phyloP scores from a whole-genome alignment of 73 alveolate species.

The Paramecium primaurelia region DNA sequence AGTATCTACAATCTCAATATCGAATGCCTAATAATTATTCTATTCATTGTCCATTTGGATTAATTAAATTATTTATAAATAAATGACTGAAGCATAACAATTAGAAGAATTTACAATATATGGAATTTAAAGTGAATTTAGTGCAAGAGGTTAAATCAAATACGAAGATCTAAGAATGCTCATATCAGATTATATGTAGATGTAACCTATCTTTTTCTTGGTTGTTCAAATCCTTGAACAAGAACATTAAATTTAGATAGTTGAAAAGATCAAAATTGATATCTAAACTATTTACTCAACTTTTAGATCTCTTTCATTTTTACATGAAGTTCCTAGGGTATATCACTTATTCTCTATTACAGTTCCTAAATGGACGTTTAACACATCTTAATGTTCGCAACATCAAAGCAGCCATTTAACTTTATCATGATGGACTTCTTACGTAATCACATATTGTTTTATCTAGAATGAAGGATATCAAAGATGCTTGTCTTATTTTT shows the following conservation, averaged over 20 bases:
- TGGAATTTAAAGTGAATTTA: neutral
- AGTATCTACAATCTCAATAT: neutral
- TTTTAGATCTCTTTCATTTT: neutral
- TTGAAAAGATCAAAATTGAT: slow-evolving; percentile 15
- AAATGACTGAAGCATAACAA: slow-evolving; percentile 30
- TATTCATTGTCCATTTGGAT: neutral
- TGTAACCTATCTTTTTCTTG: slow-evolving; percentile 17
- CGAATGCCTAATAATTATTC: neutral
- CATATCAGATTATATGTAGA: slow-evolving; percentile 10
- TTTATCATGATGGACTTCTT: neutral
- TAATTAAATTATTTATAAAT: neutral
- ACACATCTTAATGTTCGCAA: neutral
- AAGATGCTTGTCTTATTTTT: slow-evolving; percentile 42
- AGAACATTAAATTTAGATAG: neutral
- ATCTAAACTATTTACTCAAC: neutral
- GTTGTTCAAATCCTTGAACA: neutral
- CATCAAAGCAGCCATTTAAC: neutral
- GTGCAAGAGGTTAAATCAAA: slow-evolving; percentile 34
- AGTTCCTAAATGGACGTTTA: slow-evolving; percentile 44
- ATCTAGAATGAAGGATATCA: slow-evolving; percentile 26
- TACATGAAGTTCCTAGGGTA: slow-evolving; percentile 42
- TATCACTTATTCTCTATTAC: neutral
- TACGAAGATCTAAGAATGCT: neutral
- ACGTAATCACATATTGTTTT: neutral
- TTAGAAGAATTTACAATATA: slow-evolving; percentile 13